These are phyloP conservation scores for Pleurotus sapidus DNA, from an alignment of 768 basidiomycete species.

Conservation along the genomic window DNA sequence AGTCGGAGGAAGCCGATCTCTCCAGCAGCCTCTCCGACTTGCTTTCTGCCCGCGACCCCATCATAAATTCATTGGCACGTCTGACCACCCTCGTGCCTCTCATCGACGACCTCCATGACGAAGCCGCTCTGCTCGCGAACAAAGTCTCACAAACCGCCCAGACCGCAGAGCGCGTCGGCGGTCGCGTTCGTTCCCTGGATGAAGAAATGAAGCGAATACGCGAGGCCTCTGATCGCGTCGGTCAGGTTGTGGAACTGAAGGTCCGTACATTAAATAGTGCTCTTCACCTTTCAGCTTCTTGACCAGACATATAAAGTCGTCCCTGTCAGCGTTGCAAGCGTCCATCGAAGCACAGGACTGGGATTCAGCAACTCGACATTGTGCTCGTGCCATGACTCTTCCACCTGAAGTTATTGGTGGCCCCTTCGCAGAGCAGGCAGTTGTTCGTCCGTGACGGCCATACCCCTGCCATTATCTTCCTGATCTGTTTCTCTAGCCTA, in stretches of 20 bases:
- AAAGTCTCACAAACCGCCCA: slow-evolving; percentile 72
- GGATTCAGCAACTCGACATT: slow-evolving; percentile 92
- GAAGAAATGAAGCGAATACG: slow-evolving; percentile 90
- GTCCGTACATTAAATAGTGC: slow-evolving; percentile 34
- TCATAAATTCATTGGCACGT: slow-evolving; percentile 57
- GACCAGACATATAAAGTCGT: slow-evolving; percentile 27
- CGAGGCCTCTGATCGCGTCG: slow-evolving; percentile 88
- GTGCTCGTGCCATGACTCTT: slow-evolving; percentile 86
- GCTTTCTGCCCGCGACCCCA: slow-evolving; percentile 65
- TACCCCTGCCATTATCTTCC: background rate
- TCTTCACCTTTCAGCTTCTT: background rate
- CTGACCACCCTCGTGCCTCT: slow-evolving; percentile 59
- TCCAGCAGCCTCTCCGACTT: slow-evolving; percentile 71
- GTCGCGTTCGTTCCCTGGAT: slow-evolving; percentile 84
- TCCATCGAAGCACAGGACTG: slow-evolving; percentile 89
- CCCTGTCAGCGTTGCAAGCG: slow-evolving; percentile 47
- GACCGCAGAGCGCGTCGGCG: slow-evolving; percentile 88
- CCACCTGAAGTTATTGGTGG: slow-evolving; percentile 77
- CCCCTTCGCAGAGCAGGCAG: slow-evolving; percentile 80
- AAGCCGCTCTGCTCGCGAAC: slow-evolving; percentile 50
- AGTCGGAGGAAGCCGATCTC: slow-evolving; percentile 76
- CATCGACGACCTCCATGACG: slow-evolving; percentile 58
- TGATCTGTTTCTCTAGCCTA: slow-evolving; percentile 58
- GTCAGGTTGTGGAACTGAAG: slow-evolving; percentile 94
- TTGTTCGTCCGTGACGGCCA: slow-evolving; percentile 51